Evolutionary conservation across 352 stramenopile genomes (phyloP), one percentile per base, ranked within the genome.

Genomic region (Pythium coloratum): DNA sequence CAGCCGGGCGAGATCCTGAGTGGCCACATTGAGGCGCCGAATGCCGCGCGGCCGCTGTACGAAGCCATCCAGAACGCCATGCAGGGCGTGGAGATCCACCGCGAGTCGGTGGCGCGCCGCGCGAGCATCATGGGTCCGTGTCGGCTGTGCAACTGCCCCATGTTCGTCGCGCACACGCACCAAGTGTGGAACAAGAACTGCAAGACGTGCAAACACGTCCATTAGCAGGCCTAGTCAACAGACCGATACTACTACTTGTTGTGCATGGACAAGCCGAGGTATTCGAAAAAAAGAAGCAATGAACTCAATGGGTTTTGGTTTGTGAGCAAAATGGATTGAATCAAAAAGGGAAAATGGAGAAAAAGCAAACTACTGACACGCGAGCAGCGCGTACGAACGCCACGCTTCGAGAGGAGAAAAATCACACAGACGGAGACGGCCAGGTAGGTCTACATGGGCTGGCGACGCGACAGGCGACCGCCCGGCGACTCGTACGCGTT

Each of bases 1-100:
- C 88, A 80, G n/a, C 81, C 86, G 0, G 73, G 85, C n/a, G 80
- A 86, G 55, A 92, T 95, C 60, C 67, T 95, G 58, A 83, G 62
- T 26, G 87, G 87, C 13, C 53, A 64, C 2, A 73, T 92, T 10
- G 59, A 70, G 6, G 80, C 70, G 16, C 86, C 86, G 18, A 71
- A 82, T 10, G 82, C 84, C 9, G 81, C 82, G 6, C 76, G 88
- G 59, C 83, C 76, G 40, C 71, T 95, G 26, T 92, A 95, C 55
- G 78, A 91, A 55, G 83, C 84, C 13, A 85, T 95, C 36, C 70
- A 78, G 32, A 55, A 79, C 47, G 86, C 84, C 2, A 91, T 89
- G 79, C 77, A 77, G 26, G 77, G 72, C 6, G 77, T 90, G 8
- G 83, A 76, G 32, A 69, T 82, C 59, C 92, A 80, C 26, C 72